Evolutionary conservation across 2,329 filamentous ascomycete genomes (phyloP).

Genomic region (Plectosphaerella sp.): DNA sequence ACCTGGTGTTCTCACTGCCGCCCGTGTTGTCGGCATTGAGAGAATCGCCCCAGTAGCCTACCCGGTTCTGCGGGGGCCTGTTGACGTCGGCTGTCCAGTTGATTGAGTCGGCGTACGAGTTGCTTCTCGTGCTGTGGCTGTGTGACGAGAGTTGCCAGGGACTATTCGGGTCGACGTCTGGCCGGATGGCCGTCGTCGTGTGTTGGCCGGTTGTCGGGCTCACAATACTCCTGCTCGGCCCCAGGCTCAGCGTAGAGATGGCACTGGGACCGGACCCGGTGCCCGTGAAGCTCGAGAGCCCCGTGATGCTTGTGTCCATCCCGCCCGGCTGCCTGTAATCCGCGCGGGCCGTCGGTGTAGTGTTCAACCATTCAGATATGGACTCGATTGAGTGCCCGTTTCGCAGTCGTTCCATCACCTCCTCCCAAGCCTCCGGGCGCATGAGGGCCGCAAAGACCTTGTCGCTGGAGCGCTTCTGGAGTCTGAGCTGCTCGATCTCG

Average conservation of each 20-base stretch:
- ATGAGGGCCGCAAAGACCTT: slow-evolving; percentile 51
- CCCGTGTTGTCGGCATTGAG: slow-evolving; percentile 28
- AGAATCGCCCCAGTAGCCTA: slow-evolving; percentile 46
- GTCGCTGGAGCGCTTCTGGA: slow-evolving; percentile 50
- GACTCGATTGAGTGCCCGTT: slow-evolving; percentile 48
- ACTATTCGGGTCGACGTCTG: slow-evolving; percentile 38
- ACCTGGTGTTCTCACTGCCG: slow-evolving; percentile 23
- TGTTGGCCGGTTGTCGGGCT: slow-evolving; percentile 25
- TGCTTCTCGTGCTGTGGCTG: slow-evolving; percentile 41
- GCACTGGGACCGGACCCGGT: not conserved
- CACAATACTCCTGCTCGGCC: slow-evolving; percentile 13
- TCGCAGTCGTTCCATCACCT: slow-evolving; percentile 49
- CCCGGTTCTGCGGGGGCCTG: slow-evolving; percentile 36
- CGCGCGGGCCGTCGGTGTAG: not conserved
- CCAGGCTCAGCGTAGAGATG: not conserved
- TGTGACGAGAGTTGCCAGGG: slow-evolving; percentile 44
- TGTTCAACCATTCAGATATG: slow-evolving; percentile 51
- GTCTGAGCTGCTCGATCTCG: slow-evolving; percentile 54
- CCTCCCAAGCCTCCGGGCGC: slow-evolving; percentile 46
- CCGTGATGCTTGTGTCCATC: slow-evolving; percentile 1
- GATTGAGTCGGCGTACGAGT: slow-evolving; percentile 41
- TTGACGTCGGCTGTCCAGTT: slow-evolving; percentile 37
- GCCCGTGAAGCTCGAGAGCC: too few relatives aligned
- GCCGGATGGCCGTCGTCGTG: slow-evolving; percentile 19
- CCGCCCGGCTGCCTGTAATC: slow-evolving; percentile 4